phyloP scores from a whole-genome alignment of 202 grass and related monocot species.

The Cymbopogon flexuosus region DNA sequence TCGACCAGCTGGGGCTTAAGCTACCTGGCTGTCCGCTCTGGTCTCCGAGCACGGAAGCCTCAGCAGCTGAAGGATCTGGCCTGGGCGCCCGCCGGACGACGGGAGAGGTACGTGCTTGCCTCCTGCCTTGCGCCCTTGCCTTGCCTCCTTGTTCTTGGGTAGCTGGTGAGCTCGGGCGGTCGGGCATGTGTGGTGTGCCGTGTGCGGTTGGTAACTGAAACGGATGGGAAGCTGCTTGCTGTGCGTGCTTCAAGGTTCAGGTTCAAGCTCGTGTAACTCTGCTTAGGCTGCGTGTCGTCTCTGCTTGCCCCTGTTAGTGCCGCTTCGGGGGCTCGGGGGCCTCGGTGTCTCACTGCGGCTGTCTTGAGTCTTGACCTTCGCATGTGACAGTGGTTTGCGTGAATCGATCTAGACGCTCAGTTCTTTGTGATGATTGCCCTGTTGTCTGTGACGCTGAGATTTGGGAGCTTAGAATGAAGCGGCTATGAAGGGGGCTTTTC shows the following conservation, averaged over 20 bases:
- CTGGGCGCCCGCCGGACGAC: neutral
- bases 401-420: neutral
- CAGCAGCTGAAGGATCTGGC: neutral
- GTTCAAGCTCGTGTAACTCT: neutral
- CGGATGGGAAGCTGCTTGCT: neutral
- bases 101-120: conserved; percentile 20
- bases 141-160: neutral
- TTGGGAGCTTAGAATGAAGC: neutral
- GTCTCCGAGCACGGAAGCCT: neutral
- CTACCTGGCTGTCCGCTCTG: neutral
- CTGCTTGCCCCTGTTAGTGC: neutral
- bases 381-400: neutral
- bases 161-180: neutral
- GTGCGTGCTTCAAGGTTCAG: neutral
- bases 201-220: neutral
- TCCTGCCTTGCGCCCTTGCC: neutral
- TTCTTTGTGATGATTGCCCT: neutral
- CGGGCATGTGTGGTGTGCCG: neutral
- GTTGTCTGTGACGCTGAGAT: neutral
- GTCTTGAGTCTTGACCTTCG: neutral
- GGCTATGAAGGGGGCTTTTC: neutral
- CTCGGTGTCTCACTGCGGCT: neutral
- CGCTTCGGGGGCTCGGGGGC: neutral
- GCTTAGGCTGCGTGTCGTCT: neutral
- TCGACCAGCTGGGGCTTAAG: neutral